phyloP scores from a whole-genome alignment of 2,329 filamentous ascomycete genomes.

The Zalaria obscura region DNA sequence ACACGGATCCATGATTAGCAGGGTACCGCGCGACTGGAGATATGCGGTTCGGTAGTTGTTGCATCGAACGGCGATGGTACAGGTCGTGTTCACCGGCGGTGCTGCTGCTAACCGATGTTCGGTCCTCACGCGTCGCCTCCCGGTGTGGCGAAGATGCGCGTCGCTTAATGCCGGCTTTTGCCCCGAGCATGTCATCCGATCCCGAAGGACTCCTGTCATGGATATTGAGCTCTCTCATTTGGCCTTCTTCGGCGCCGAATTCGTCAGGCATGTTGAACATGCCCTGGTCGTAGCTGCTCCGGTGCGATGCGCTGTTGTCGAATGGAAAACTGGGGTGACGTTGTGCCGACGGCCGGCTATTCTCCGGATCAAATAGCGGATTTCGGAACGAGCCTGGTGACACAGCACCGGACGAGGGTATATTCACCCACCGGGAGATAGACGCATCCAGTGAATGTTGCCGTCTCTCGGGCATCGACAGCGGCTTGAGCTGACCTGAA shows the following conservation, averaged over 20 bases:
- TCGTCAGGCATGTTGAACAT: slow-evolving; percentile 36
- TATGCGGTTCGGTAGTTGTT: slow-evolving; percentile 42
- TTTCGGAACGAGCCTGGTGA: slow-evolving; percentile 31
- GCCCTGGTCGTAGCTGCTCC: slow-evolving; percentile 49
- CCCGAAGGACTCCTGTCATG: slow-evolving; percentile 36
- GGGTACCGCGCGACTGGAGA: slow-evolving; percentile 39
- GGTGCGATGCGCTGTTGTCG: slow-evolving; percentile 37
- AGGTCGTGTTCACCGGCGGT: slow-evolving; percentile 29
- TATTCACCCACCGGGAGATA: slow-evolving; percentile 21
- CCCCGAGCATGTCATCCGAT: slow-evolving; percentile 26
- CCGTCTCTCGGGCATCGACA: slow-evolving; percentile 29
- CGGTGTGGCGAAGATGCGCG: slow-evolving; percentile 50
- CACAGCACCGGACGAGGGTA: slow-evolving; percentile 24
- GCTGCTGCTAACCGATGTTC: slow-evolving; percentile 28
- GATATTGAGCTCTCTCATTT: slow-evolving; percentile 37
- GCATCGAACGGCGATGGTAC: slow-evolving; percentile 39
- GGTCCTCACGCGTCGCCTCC: slow-evolving; percentile 35
- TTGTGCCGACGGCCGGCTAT: slow-evolving; percentile 10
- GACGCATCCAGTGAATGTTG: slow-evolving; percentile 24
- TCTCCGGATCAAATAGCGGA: slow-evolving; percentile 19
- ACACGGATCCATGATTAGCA: slow-evolving; percentile 45
- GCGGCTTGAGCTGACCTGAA: slow-evolving; percentile 28
- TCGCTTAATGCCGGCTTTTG: slow-evolving; percentile 45
- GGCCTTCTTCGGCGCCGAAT: slow-evolving; percentile 38
- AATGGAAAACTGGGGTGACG: slow-evolving; percentile 25